phyloP scores from a whole-genome alignment of 1,284 basidiomycete species.

The Meira miltonrushii region DNA sequence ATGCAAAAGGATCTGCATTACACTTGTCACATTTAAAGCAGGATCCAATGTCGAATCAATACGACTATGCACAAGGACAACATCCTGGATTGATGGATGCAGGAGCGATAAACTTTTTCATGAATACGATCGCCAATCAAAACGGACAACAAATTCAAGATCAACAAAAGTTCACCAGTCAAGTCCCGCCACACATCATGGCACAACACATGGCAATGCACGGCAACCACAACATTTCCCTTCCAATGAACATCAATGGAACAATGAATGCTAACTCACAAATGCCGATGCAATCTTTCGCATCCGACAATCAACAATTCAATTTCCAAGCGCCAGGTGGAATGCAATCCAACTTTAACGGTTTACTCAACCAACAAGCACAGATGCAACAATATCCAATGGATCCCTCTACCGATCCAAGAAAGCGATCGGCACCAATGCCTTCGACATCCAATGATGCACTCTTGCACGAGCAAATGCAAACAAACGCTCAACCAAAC shows the following conservation, averaged over 20 bases:
- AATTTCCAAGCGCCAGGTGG: too few relatives aligned
- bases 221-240: too few relatives aligned
- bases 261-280: too few relatives aligned
- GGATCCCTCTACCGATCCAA: neutral
- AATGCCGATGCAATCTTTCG: too few relatives aligned
- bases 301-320: too few relatives aligned
- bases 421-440: constrained; percentile 8
- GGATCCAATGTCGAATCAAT: neutral
- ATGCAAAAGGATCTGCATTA: constrained; percentile 9
- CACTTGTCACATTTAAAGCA: neutral
- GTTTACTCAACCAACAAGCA: too few relatives aligned
- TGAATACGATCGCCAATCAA: neutral
- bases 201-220: too few relatives aligned
- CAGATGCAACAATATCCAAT: constrained; percentile 3
- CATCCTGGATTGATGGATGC: neutral
- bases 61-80: neutral
- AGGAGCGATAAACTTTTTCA: neutral
- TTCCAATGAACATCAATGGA: too few relatives aligned
- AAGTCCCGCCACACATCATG: too few relatives aligned
- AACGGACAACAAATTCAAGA: neutral
- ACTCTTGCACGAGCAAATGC: neutral
- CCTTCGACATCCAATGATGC: neutral
- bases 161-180: neutral
- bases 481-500: neutral
- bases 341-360: too few relatives aligned